A percentile compares a stretch with the other conserved stretches of the same genome.
These are phyloP conservation scores for Crithidia acanthocephali DNA, from an alignment of 208 protist genomes.

Conservation along the genomic window DNA sequence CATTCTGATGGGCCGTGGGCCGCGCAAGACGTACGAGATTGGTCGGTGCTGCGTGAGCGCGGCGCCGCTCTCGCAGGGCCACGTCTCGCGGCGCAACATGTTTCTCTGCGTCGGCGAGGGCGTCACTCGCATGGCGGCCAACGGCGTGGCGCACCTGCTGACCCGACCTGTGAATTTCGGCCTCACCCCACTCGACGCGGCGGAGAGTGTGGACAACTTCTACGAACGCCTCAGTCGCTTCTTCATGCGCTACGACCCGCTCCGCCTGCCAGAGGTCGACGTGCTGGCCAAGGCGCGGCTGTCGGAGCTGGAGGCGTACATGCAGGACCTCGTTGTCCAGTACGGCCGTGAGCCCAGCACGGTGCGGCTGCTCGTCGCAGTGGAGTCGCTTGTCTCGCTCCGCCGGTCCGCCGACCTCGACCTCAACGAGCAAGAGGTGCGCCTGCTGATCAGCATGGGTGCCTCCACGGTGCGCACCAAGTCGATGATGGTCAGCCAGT, in stretches of 20 bases:
- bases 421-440: slow-evolving; percentile 51
- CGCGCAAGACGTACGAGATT: slow-evolving; percentile 57
- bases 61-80: slow-evolving; percentile 45
- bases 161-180: slow-evolving; percentile 69
- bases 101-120: slow-evolving; percentile 61
- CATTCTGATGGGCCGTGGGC: slow-evolving; percentile 55
- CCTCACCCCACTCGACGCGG: slow-evolving; percentile 36
- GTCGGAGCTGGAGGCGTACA: slow-evolving; percentile 57
- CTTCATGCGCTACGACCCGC: slow-evolving; percentile 77
- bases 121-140: slow-evolving; percentile 35
- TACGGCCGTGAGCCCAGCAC: slow-evolving; percentile 82
- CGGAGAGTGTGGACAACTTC: slow-evolving; percentile 55
- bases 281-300: slow-evolving; percentile 48
- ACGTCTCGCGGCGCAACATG: slow-evolving; percentile 62
- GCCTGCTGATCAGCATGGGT: slow-evolving; percentile 75
- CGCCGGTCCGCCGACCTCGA: slow-evolving; percentile 44
- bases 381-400: slow-evolving; percentile 55
- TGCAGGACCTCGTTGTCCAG: slow-evolving; percentile 71
- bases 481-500: slow-evolving; percentile 46
- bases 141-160: slow-evolving; percentile 64
- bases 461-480: slow-evolving; percentile 45
- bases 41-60: slow-evolving; percentile 60
- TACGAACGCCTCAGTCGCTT: slow-evolving; percentile 77
- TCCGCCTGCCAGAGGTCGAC: slow-evolving; percentile 67
- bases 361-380: slow-evolving; percentile 51